Evolutionary conservation across 306 rosid genomes (phyloP).

Genomic region (Oemleria cerasiformis): DNA sequence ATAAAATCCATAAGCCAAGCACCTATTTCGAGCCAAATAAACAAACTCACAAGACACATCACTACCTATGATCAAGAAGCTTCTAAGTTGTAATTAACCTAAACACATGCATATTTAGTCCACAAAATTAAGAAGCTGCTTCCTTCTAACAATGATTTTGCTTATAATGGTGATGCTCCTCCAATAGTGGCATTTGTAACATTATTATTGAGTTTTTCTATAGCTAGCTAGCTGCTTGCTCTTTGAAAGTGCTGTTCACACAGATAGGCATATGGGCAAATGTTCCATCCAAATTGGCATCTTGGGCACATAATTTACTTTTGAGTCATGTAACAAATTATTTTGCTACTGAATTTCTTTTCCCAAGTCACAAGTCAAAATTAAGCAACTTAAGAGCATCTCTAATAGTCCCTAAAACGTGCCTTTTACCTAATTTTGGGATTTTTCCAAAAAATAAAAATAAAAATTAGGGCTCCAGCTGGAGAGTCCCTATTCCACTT

Average conservation of each 20-base stretch:
- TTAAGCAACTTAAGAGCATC: no score
- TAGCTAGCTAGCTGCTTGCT: no score
- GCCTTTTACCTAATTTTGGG: no score
- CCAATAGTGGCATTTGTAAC: background rate
- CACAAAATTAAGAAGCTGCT: background rate
- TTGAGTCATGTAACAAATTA: background rate
- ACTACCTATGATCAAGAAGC: constrained; percentile 7
- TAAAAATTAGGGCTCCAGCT: no score
- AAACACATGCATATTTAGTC: background rate
- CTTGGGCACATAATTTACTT: background rate
- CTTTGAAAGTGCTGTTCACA: background rate
- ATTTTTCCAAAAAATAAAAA: no score
- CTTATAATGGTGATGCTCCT: background rate
- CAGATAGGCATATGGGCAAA: background rate
- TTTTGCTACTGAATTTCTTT: background rate
- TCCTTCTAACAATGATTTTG: background rate
- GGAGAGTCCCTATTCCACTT: no score
- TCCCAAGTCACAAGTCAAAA: background rate
- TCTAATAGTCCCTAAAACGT: no score
- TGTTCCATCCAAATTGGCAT: background rate
- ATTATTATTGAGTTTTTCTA: background rate
- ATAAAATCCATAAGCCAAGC: no score
- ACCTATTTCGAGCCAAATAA: no score
- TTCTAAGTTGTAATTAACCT: background rate
- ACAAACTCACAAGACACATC: no score